Base-by-base conservation (phyloP, 2,329 filamentous ascomycete species). In the Aspergillus ochraceoroseus region DNA sequence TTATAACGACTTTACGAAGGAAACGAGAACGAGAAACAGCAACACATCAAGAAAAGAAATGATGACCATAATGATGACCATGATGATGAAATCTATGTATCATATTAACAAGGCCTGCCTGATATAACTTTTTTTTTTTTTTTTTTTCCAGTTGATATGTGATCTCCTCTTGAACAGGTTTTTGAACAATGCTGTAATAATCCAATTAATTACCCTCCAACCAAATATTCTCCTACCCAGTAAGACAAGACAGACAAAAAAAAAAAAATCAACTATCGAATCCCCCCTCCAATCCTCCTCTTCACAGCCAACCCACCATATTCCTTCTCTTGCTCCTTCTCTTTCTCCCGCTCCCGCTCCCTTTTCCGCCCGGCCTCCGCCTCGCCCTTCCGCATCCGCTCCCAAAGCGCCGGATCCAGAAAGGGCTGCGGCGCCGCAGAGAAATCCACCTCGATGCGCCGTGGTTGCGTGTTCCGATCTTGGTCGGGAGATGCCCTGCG, bases 361-460 rank as follows among this genome's bases (percentile, higher is more conserved):
- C 29, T 7, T 3, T 18, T 26, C 28, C 6, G 19, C 35, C 36
- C 25, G 34, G 28, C 29, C 35, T 27, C 29, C n/a, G n/a, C 23
- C 14, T 31, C 41, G 12, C 43, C 38, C 17, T 32, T 35, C 32
- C 36, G 41, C 32, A 65, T 56, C 8, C 44, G 53, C 41, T 62
- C 59, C 49, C 65, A 59, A 7, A 49, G 32, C 4, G 47, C 52
- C 5, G 63, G 60, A 43, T 68, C 63, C 6, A 68, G 52, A 38
- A 69, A 68, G 14, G 63, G 66, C 45, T 67, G 63, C 22, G 62
- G 53, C 13, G 56, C 43, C 5, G 43, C 41, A 15, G 58, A 59
- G 11, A 64, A 62, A 32, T 66, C 32, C 25, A 30, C 36, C 31
- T 44, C 41, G 2, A 35, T 23, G 8, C 34, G 34, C 15, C 26